phyloP scores from a whole-genome alignment of 805 yeast species.

The Spencermartinsiella europaea region DNA sequence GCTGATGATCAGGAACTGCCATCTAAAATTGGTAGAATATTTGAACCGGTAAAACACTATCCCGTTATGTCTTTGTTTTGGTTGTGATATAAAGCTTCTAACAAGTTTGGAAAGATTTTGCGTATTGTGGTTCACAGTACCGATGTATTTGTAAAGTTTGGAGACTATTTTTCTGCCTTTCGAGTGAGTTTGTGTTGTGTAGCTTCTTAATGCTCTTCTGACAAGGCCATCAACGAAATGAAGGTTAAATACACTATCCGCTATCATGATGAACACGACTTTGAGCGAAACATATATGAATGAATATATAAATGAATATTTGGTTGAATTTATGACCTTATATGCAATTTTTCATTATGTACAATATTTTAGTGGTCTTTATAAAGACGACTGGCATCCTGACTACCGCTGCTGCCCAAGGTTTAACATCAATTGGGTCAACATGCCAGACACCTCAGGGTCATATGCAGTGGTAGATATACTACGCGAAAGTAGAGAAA shows the following conservation, averaged over 20 bases:
- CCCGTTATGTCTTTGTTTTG: no score
- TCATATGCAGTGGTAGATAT: neutral
- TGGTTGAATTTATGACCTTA: no score
- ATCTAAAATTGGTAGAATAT: neutral
- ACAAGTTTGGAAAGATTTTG: neutral
- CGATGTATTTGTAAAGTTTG: neutral
- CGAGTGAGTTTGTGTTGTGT: no score
- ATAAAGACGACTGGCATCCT: no score
- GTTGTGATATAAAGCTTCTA: no score
- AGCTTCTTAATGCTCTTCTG: no score
- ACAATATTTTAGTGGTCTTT: no score
- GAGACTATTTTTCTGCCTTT: neutral
- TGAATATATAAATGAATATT: no score
- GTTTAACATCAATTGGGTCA: neutral
- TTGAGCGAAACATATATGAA: neutral
- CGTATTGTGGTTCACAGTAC: neutral
- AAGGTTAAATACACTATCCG: neutral
- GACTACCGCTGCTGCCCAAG: neutral
- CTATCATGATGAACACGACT: neutral
- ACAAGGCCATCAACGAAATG: neutral
- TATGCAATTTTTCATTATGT: no score
- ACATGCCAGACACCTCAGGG: neutral
- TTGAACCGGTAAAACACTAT: neutral
- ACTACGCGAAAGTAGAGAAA: neutral
- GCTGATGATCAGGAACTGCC: slow-evolving; percentile 4